A percentile compares a stretch with the other conserved stretches of the same genome.
phyloP scores from a whole-genome alignment of 768 basidiomycete genomes.

The Mycena albidolilacea region DNA sequence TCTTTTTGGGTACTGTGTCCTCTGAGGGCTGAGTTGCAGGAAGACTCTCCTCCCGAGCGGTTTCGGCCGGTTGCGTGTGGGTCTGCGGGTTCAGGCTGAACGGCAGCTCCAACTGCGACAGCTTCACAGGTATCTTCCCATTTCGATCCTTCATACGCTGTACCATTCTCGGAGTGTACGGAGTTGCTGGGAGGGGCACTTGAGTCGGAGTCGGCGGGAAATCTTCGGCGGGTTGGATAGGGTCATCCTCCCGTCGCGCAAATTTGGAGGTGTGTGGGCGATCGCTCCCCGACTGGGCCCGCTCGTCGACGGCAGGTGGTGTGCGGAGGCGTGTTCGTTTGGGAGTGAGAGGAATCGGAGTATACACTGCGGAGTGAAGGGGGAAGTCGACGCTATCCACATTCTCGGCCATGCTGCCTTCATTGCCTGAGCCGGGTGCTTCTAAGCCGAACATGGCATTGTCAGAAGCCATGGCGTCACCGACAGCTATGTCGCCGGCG shows the following conservation, averaged over 20 bases:
- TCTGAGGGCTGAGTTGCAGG: neutral
- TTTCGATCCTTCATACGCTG: constrained; percentile 61
- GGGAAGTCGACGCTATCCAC: constrained; percentile 4
- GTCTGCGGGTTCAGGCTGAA: constrained; percentile 14
- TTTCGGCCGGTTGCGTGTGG: neutral
- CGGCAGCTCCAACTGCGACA: constrained; percentile 29
- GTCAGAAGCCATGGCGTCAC: constrained; percentile 53
- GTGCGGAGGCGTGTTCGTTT: neutral
- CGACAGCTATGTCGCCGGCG: constrained; percentile 52
- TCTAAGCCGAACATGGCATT: constrained; percentile 43
- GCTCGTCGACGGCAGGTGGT: neutral
- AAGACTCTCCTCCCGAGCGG: neutral
- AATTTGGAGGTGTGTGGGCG: neutral
- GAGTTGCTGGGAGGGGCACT: constrained; percentile 1
- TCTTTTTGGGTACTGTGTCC: neutral
- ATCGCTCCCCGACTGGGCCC: neutral
- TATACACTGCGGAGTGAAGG: neutral
- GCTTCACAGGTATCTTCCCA: constrained; percentile 46
- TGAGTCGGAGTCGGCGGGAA: constrained; percentile 42
- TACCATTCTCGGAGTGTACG: constrained; percentile 51
- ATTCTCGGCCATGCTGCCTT: neutral
- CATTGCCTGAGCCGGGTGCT: constrained; percentile 4
- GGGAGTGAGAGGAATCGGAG: constrained; percentile 22
- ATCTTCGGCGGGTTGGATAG: constrained; percentile 61
- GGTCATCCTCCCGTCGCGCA: constrained; percentile 48